Evolutionary conservation across 495 filamentous ascomycete species (phyloP), one percentile per base, ranked within the genome.

Genomic region (Penicillium psychrofluorescens): DNA sequence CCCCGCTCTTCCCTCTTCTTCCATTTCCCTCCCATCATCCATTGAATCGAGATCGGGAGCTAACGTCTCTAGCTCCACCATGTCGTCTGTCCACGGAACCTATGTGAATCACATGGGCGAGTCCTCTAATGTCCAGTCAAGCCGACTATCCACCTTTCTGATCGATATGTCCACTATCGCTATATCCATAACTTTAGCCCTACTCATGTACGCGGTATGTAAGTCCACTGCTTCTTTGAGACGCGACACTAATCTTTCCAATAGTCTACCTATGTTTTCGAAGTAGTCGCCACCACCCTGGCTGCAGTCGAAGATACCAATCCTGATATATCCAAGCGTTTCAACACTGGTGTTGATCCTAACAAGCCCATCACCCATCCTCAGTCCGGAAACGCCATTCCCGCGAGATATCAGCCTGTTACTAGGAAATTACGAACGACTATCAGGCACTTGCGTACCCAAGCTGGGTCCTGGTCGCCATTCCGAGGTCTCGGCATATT

Each of bases 271-370:
- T 16, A 16, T 16, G 16, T 4, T 16, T 16, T 16, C 1, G 16
- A 16, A 16, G 16, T 70, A 32, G 71, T 86, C 16, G 66, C 85
- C 13, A 64, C 74, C 6, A 79, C 78, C 8, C 67, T 86, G 12
- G 72, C 80, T 39, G 74, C 75, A 44, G 62, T 86, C 47, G 83
- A 86, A 61, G 72, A 73, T 40, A 68, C 81, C 29, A 76, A 77
- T 46, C 73, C 79, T 8, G 70, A 77, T 41, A 69, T 79, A 48
- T 77, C 76, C 46, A 64, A 77, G 40, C 58, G 66, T 15, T 65
- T 73, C 49, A 60, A 71, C 37, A 39, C 48, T 14, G 31, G 6
- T 16, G 61, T 67, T 31, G 50, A 62, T 40, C 56, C 55, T 9
- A 68, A 58, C 35, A 63, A 66, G 47, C 49, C 66, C 3, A 46